Evolutionary conservation across 2,329 filamentous ascomycete species (phyloP).

Genomic region (Trichocomaceae sp.): DNA sequence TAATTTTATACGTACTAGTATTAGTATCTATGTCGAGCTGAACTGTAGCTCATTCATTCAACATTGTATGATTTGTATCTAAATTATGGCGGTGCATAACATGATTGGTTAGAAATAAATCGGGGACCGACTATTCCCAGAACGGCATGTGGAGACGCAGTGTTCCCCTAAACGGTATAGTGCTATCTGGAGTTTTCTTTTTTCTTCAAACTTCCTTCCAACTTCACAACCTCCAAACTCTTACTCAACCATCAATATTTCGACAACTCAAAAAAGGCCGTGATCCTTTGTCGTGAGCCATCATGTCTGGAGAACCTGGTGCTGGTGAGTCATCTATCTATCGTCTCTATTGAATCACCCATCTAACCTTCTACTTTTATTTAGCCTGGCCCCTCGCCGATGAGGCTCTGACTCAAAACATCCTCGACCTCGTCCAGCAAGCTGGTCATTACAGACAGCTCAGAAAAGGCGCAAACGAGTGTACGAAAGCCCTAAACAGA

Average conservation of each 20-base stretch:
- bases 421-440: constrained; percentile 76
- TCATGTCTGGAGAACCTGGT: constrained; percentile 28
- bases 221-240: neutral
- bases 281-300: constrained; percentile 36
- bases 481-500: constrained; percentile 83
- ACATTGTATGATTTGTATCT: too few relatives aligned
- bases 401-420: constrained; percentile 67
- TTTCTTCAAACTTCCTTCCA: too few relatives aligned
- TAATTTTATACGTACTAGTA: too few relatives aligned
- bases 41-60: too few relatives aligned
- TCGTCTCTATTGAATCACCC: too few relatives aligned
- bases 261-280: constrained; percentile 19
- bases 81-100: neutral
- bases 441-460: constrained; percentile 59
- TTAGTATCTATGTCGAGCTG: neutral
- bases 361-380: neutral
- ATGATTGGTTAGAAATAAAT: neutral
- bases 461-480: constrained; percentile 85
- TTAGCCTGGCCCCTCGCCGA: constrained; percentile 67
- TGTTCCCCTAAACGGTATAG: neutral
- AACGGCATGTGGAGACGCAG: neutral
- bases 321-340: constrained; percentile 20
- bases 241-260: neutral
- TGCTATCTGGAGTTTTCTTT: neutral
- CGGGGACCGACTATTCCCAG: neutral